phyloP scores from a whole-genome alignment of 2,329 filamentous ascomycete genomes.

The Fusarium hainanense region DNA sequence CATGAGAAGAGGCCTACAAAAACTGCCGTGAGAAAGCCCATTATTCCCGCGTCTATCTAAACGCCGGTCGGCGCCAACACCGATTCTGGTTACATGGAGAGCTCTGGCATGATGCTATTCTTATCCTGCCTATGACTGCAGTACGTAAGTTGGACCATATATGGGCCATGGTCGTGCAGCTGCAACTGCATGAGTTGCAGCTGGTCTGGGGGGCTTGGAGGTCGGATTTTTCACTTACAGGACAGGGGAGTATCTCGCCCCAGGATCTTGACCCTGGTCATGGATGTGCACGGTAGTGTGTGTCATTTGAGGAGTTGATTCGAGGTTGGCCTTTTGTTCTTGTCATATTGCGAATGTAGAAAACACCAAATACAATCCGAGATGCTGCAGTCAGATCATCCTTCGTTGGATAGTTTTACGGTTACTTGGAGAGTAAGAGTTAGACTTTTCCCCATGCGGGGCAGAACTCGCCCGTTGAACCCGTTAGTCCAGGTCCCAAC shows the following conservation, averaged over 20 bases:
- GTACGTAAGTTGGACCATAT: not conserved
- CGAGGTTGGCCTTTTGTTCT: slow-evolving; percentile 13
- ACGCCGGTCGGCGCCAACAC: slow-evolving; percentile 29
- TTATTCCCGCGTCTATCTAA: slow-evolving; percentile 33
- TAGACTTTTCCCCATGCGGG: slow-evolving; percentile 23
- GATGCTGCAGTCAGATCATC: slow-evolving; percentile 30
- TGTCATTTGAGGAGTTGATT: slow-evolving; percentile 26
- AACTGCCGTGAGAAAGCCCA: slow-evolving; percentile 3
- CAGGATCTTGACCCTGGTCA: slow-evolving; percentile 26
- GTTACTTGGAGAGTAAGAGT: not conserved
- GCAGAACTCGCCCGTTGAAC: slow-evolving; percentile 5
- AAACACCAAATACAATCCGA: slow-evolving; percentile 11
- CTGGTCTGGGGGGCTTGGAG: slow-evolving; percentile 34
- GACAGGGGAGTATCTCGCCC: slow-evolving; percentile 29
- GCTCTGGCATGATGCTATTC: slow-evolving; percentile 35
- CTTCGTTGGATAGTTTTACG: slow-evolving; percentile 13
- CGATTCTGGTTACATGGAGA: slow-evolving; percentile 4
- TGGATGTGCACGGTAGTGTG: slow-evolving; percentile 5
- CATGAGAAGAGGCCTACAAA: slow-evolving; percentile 4
- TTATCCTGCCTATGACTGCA: slow-evolving; percentile 15
- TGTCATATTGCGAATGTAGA: slow-evolving; percentile 5
- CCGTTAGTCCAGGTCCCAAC: slow-evolving; percentile 5
- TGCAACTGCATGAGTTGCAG: slow-evolving; percentile 34
- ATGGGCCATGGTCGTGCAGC: slow-evolving; percentile 22
- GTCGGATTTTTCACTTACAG: slow-evolving; percentile 13